phyloP scores from a whole-genome alignment of 2,329 filamentous ascomycete genomes.

The Diaporthe aspalathi region DNA sequence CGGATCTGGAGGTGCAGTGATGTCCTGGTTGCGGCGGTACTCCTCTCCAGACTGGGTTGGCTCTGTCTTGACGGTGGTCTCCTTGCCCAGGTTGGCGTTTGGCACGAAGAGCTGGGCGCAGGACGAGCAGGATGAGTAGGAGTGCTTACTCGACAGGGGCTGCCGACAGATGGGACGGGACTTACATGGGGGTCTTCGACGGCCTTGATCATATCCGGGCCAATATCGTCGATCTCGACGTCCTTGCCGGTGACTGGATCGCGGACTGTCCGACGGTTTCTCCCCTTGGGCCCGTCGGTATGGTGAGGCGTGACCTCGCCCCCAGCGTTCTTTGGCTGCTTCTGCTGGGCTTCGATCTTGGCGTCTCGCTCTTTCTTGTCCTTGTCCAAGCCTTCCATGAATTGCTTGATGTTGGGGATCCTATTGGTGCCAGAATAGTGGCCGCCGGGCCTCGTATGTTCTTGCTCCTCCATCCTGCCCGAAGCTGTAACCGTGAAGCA shows the following conservation, averaged over 20 bases:
- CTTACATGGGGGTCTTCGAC: slow-evolving; percentile 78
- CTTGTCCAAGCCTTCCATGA: slow-evolving; percentile 80
- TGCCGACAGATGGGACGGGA: neutral
- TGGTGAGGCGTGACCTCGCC: slow-evolving; percentile 35
- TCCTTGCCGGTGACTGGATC: slow-evolving; percentile 90
- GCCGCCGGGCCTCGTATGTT: slow-evolving; percentile 61
- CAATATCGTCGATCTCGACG: slow-evolving; percentile 83
- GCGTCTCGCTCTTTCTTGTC: slow-evolving; percentile 83
- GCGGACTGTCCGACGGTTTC: slow-evolving; percentile 77
- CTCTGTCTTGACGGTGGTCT: slow-evolving; percentile 78
- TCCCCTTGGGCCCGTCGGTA: slow-evolving; percentile 52
- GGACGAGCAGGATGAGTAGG: slow-evolving; percentile 25
- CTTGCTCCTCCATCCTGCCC: slow-evolving; percentile 51
- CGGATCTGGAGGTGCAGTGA: slow-evolving; percentile 91
- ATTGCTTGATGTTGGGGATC: slow-evolving; percentile 88
- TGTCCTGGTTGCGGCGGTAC: slow-evolving; percentile 86
- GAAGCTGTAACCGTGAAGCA: neutral
- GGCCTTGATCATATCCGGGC: slow-evolving; percentile 69
- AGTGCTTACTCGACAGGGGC: slow-evolving; percentile 1
- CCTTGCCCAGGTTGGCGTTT: slow-evolving; percentile 86
- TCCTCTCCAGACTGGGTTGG: slow-evolving; percentile 78
- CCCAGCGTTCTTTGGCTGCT: slow-evolving; percentile 48
- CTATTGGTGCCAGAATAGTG: slow-evolving; percentile 88
- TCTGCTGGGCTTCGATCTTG: slow-evolving; percentile 71
- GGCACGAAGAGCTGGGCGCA: slow-evolving; percentile 77